Percentiles rank a stretch among this genome's conserved stretches.
These are phyloP conservation scores for Maudiozyma barnettii DNA, from an alignment of 805 yeast species.

Conservation along the genomic window DNA sequence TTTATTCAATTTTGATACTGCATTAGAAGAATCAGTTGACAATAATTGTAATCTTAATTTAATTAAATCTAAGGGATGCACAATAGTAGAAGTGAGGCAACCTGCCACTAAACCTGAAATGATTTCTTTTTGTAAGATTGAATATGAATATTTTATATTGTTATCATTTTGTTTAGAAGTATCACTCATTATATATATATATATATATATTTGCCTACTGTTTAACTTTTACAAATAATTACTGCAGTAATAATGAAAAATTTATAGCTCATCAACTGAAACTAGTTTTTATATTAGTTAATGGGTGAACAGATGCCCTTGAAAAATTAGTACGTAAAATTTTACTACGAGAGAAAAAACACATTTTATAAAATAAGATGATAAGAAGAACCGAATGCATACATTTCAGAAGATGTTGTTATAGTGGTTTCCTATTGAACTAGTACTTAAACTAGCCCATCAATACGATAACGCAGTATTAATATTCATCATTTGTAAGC, in stretches of 20 bases:
- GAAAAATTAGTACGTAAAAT: too few species aligned
- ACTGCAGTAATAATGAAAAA: too few species aligned
- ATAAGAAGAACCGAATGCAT: not conserved
- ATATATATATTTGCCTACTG: not conserved
- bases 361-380: too few species aligned
- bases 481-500: slow-evolving; percentile 11
- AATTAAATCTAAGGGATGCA: slow-evolving; percentile 84
- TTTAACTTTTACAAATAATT: too few species aligned
- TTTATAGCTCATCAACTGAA: too few species aligned
- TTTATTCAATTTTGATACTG: not conserved
- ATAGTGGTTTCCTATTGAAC: slow-evolving; percentile 9
- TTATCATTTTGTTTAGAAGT: not conserved
- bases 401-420: slow-evolving; percentile 7
- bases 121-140: slow-evolving; percentile 38
- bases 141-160: not conserved
- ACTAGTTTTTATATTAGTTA: too few species aligned
- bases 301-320: too few species aligned
- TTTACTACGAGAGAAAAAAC: not conserved
- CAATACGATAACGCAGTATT: slow-evolving; percentile 32
- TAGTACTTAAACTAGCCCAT: slow-evolving; percentile 12
- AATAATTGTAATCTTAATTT: slow-evolving; percentile 74
- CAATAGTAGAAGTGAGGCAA: slow-evolving; percentile 59
- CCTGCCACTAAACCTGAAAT: slow-evolving; percentile 78
- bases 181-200: too few species aligned
- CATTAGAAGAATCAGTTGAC: slow-evolving; percentile 11